Conservation (phyloP, 1,284 basidiomycete species). For the Ustilago loliicola region DNA sequence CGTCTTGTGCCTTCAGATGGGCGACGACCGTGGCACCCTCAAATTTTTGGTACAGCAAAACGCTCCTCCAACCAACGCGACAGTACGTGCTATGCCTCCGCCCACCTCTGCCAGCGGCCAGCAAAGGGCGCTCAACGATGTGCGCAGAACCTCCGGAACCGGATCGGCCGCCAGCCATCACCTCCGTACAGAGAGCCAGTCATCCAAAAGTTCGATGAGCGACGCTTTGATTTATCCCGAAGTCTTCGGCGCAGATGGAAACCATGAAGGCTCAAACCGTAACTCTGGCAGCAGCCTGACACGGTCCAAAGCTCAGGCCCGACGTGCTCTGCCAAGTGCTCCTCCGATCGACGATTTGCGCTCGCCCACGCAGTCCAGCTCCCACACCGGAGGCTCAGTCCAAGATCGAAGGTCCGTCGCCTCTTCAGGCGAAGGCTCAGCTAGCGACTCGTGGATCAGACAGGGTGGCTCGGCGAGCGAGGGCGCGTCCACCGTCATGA, state of each 20-base stretch:
- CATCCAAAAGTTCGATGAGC: conserved; percentile 58
- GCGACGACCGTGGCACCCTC: conserved; percentile 67
- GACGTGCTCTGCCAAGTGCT: conserved; percentile 48
- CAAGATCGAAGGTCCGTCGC: conserved; percentile 47
- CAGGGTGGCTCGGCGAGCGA: conserved; percentile 28
- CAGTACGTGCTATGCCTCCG: conserved; percentile 51
- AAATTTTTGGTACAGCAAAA: conserved; percentile 66
- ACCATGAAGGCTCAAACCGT: conserved; percentile 39
- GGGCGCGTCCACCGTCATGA: conserved; percentile 16
- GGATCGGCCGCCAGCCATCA: conserved; percentile 42
- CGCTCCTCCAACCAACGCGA: conserved; percentile 43
- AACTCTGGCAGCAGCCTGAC: conserved; percentile 50
- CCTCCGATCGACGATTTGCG: conserved; percentile 44
- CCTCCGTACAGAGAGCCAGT: conserved; percentile 51
- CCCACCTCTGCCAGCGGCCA: conserved; percentile 36
- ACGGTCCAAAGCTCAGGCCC: conserved; percentile 50
- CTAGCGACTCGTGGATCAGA: conserved; percentile 23
- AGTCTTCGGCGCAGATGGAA: conserved; percentile 28
- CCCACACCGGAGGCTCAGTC: neutral
- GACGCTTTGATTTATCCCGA: conserved; percentile 48
- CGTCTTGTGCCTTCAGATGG: conserved; percentile 66
- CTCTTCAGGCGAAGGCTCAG: conserved; percentile 42
- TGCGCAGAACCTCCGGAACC: conserved; percentile 22
- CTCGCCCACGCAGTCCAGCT: conserved; percentile 29
- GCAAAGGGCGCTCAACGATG: conserved; percentile 31